phyloP scores from a whole-genome alignment of 495 filamentous ascomycete species.

The Tuber calosporum region DNA sequence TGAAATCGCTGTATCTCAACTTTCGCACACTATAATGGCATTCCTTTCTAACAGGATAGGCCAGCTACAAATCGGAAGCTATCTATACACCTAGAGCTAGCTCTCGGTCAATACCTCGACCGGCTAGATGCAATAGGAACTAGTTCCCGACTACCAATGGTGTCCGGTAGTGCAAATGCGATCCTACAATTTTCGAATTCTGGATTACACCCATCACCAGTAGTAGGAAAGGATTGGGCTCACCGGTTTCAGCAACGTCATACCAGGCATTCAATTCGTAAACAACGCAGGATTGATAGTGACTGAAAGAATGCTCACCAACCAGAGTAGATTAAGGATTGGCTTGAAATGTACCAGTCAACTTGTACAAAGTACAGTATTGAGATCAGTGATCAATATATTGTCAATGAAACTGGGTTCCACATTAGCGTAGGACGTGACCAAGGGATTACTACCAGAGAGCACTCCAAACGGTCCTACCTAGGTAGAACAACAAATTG shows the following conservation, averaged over 20 bases:
- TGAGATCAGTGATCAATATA: slow-evolving; percentile 37
- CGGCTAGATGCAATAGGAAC: slow-evolving; percentile 18
- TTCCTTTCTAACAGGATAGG: not conserved
- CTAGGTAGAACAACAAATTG: no score
- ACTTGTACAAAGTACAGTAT: no score
- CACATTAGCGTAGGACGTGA: no score
- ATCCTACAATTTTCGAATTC: slow-evolving; percentile 12
- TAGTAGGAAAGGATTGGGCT: slow-evolving; percentile 18
- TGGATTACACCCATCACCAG: not conserved
- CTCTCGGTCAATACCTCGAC: slow-evolving; percentile 23
- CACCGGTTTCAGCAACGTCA: slow-evolving; percentile 25
- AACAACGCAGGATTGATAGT: slow-evolving; percentile 9
- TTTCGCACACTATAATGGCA: slow-evolving; percentile 4
- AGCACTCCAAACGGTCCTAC: no score
- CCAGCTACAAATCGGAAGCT: slow-evolving; percentile 10
- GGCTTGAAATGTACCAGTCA: slow-evolving; percentile 24
- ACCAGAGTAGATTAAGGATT: slow-evolving; percentile 18
- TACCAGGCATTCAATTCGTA: slow-evolving; percentile 22
- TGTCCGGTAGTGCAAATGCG: slow-evolving; percentile 23
- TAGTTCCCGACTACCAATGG: slow-evolving; percentile 8
- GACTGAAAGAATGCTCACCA: slow-evolving; percentile 22
- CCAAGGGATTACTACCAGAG: no score
- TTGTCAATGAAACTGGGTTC: slow-evolving; percentile 33
- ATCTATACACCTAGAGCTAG: slow-evolving; percentile 12
- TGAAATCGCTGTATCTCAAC: not conserved